Evolutionary conservation across 176 grass and related monocot species (phyloP).

Genomic region (Carex cristatella): DNA sequence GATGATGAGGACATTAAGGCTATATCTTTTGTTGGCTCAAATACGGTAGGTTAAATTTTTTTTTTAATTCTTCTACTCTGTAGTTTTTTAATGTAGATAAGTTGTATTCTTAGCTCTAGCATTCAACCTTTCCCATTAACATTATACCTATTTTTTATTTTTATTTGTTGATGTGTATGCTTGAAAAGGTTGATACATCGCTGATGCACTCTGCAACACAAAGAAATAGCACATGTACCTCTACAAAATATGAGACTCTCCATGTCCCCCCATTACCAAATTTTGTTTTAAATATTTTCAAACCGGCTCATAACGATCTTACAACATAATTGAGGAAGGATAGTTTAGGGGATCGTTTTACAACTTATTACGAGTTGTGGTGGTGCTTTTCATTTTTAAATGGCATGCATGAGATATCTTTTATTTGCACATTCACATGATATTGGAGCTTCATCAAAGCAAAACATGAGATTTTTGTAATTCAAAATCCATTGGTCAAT

Average conservation of each 20-base stretch:
- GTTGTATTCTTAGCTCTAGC: neutral
- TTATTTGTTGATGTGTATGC: neutral
- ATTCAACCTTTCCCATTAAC: neutral
- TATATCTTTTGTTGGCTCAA: constrained; percentile 98
- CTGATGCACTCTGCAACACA: neutral
- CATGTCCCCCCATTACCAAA: neutral
- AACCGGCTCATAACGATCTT: neutral
- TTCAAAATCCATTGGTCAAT: neutral
- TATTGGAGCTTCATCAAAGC: neutral
- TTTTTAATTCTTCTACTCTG: neutral
- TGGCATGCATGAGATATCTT: neutral
- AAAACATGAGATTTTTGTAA: constrained; percentile 3
- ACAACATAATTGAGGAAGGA: neutral
- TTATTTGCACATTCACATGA: neutral
- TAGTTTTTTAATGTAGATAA: neutral
- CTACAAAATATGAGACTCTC: neutral
- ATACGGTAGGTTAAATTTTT: constrained; percentile 60
- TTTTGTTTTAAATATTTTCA: neutral
- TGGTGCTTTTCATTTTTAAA: neutral
- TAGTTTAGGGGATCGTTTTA: neutral
- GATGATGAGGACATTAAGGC: constrained; percentile 88
- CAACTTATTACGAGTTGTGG: neutral
- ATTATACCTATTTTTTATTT: neutral
- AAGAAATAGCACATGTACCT: neutral
- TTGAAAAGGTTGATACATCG: neutral